These are phyloP conservation scores for Oryza coarctata DNA, from an alignment of 176 grass and related monocot genomes.

Conservation along the genomic window DNA sequence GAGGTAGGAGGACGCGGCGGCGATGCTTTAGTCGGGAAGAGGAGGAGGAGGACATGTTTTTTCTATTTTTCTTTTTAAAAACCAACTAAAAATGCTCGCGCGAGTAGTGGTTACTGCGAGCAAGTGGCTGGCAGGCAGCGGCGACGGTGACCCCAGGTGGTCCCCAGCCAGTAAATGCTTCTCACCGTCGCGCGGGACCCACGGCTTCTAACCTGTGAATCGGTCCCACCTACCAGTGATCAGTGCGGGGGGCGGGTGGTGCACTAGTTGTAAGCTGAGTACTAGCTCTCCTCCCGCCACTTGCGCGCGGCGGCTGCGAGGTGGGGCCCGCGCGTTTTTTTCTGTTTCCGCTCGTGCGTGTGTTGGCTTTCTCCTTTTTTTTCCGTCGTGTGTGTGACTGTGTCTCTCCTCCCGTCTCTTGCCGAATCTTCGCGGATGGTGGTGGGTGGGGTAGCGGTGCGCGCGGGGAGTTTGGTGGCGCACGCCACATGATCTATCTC, in stretches of 20 bases:
- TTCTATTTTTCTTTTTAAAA: not conserved
- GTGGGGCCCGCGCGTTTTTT: not conserved
- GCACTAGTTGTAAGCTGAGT: not conserved
- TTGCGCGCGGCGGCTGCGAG: slow-evolving; percentile 26
- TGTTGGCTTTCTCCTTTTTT: not conserved
- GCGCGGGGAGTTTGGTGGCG: slow-evolving; percentile 14
- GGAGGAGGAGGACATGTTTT: slow-evolving; percentile 19
- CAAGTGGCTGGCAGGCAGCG: slow-evolving; percentile 38
- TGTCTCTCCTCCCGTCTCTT: not conserved
- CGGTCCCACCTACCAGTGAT: not conserved
- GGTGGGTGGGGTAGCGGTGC: not conserved
- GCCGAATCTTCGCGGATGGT: slow-evolving; percentile 40
- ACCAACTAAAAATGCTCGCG: not conserved
- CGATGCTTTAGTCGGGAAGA: slow-evolving; percentile 44
- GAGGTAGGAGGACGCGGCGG: slow-evolving; percentile 35
- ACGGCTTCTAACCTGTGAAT: rapidly evolving
- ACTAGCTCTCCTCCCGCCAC: not conserved
- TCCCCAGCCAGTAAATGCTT: not conserved
- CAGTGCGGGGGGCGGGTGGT: not conserved
- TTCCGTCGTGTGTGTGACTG: too few relatives aligned
- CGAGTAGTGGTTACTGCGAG: slow-evolving; percentile 13
- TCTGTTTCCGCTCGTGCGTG: not conserved
- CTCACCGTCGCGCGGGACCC: not conserved
- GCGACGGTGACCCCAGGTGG: not conserved
- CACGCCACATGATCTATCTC: not conserved